Percentiles rank a stretch among this genome's conserved stretches.
phyloP scores from a whole-genome alignment of 2,329 filamentous ascomycete species.

The Cytospora mali region DNA sequence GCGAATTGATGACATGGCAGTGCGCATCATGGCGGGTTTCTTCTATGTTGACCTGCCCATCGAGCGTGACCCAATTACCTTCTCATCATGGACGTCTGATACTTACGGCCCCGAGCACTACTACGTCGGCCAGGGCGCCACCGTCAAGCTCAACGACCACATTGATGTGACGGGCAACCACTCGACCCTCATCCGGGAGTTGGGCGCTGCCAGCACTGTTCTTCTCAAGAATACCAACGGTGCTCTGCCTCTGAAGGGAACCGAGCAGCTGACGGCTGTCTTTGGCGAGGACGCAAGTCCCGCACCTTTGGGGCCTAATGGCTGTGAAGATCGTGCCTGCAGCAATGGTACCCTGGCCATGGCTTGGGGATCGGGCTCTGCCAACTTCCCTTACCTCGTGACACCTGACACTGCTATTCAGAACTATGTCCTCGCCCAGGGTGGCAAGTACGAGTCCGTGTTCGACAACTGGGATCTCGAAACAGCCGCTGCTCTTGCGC shows the following conservation, averaged over 20 bases:
- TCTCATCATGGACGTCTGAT: conserved; percentile 71
- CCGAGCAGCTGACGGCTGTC: conserved; percentile 59
- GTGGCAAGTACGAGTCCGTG: conserved; percentile 57
- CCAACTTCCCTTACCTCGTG: conserved; percentile 80
- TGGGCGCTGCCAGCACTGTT: conserved; percentile 61
- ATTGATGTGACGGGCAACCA: conserved; percentile 62
- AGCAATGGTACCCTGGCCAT: conserved; percentile 81
- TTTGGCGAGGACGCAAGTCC: conserved; percentile 73
- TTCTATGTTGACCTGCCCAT: conserved; percentile 34
- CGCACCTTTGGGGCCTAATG: conserved; percentile 69
- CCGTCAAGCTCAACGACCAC: conserved; percentile 61
- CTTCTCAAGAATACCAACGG: conserved; percentile 61
- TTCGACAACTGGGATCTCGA: conserved; percentile 50
- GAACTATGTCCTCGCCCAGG: conserved; percentile 60
- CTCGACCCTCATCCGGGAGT: conserved; percentile 49
- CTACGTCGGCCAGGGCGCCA: conserved; percentile 52
- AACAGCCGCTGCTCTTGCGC: conserved; percentile 42
- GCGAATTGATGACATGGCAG: conserved; percentile 70
- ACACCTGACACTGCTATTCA: conserved; percentile 61
- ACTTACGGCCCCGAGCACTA: conserved; percentile 56
- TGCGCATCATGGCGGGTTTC: conserved; percentile 55
- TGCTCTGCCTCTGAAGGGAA: conserved; percentile 49
- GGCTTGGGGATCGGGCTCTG: conserved; percentile 86
- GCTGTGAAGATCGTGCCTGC: conserved; percentile 75
- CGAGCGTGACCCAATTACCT: conserved; percentile 52